Evolutionary conservation across 495 filamentous ascomycete genomes (phyloP).

Genomic region (Trichoderma asperelloides): DNA sequence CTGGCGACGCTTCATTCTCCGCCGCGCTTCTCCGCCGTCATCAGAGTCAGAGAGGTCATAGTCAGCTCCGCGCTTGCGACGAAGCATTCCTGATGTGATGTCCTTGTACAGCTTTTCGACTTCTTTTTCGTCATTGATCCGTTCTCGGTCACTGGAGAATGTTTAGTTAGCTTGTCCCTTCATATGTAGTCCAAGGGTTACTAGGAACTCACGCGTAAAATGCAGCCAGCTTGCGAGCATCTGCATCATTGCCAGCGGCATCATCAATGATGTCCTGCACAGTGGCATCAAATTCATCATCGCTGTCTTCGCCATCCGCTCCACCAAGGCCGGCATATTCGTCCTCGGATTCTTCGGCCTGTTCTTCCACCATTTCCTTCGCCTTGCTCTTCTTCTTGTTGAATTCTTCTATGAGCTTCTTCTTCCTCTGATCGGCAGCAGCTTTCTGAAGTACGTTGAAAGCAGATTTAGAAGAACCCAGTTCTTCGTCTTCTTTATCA

Average conservation of each 20-base stretch:
- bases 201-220: conserved; percentile 68
- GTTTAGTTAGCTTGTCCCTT: conserved; percentile 11
- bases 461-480: conserved; percentile 35
- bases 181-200: neutral
- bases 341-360: conserved; percentile 95
- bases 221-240: conserved; percentile 74
- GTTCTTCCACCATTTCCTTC: conserved; percentile 79
- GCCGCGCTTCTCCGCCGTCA: conserved; percentile 67
- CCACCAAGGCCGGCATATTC: conserved; percentile 95
- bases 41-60: conserved; percentile 83
- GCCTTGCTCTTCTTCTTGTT: conserved; percentile 85
- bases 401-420: conserved; percentile 41
- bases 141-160: conserved; percentile 51
- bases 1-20: conserved; percentile 73
- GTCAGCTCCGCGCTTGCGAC: conserved; percentile 65
- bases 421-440: conserved; percentile 44
- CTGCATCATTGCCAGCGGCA: conserved; percentile 53
- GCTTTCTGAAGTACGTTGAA: conserved; percentile 74
- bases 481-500: conserved; percentile 48
- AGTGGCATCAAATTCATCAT: conserved; percentile 53
- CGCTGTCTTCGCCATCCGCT: conserved; percentile 76
- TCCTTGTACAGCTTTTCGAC: conserved; percentile 87
- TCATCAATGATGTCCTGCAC: conserved; percentile 88
- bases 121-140: conserved; percentile 66
- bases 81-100: conserved; percentile 75